Conservation (phyloP, 2,329 filamentous ascomycete genomes). For the Aspergillus pseudoviridinutans region DNA sequence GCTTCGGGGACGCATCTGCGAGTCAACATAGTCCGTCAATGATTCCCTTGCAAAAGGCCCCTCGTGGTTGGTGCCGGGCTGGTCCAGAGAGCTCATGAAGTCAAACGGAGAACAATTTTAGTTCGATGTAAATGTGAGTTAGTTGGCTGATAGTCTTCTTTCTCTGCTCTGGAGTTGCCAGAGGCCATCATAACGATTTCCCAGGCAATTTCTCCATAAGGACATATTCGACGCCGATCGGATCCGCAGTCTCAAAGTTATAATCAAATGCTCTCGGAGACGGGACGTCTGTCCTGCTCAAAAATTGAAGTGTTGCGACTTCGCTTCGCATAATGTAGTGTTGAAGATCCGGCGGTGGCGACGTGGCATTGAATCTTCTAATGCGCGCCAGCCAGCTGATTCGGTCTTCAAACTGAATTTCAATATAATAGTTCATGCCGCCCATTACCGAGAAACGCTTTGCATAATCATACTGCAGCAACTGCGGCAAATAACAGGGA, state of each 20-base stretch:
- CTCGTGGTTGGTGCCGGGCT: conserved; percentile 23
- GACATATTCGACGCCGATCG: conserved; percentile 40
- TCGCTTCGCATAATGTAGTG: conserved; percentile 38
- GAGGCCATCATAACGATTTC: conserved; percentile 35
- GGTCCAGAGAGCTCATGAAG: conserved; percentile 34
- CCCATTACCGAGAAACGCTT: conserved; percentile 40
- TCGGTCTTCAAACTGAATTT: conserved; percentile 43
- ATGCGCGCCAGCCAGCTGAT: conserved; percentile 43
- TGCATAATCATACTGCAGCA: conserved; percentile 33
- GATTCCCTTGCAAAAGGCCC: conserved; percentile 39
- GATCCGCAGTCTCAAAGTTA: conserved; percentile 29
- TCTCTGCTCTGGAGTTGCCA: conserved; percentile 31
- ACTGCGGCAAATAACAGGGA: conserved; percentile 32
- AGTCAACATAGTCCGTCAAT: conserved; percentile 31
- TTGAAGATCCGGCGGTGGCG: conserved; percentile 30
- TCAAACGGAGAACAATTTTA: conserved; percentile 33
- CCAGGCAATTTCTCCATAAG: conserved; percentile 43
- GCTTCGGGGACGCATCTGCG: conserved; percentile 23
- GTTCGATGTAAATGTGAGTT: conserved; percentile 38
- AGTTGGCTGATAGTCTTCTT: conserved; percentile 36
- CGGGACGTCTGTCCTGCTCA: conserved; percentile 34
- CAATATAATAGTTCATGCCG: conserved; percentile 45
- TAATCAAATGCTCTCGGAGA: conserved; percentile 39
- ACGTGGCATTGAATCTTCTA: conserved; percentile 39
- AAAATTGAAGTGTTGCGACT: conserved; percentile 40